Base-by-base conservation (phyloP, 371 early-diverging fungal species). In the Circinella minor region DNA sequence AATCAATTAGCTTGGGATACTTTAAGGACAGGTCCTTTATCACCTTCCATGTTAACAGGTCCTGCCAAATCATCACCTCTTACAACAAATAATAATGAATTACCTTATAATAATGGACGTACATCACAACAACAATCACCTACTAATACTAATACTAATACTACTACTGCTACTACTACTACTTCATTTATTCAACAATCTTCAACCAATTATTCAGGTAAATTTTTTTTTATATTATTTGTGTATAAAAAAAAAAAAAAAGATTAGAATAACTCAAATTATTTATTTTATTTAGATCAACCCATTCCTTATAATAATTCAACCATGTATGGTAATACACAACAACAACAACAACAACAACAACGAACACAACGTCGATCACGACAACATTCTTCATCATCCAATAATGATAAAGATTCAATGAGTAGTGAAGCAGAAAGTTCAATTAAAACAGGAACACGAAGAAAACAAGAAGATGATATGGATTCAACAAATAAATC, bases 11-110 rank as follows among this genome's bases (percentile, higher is more conserved):
- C 79, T 7, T 90, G 90, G 90, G 89, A 87, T 64, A 77, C 90
- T 14, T 81, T 92, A 38, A 85, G 92, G n/a, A 86, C 87, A 67
- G 93, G 93, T 4, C 91, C 93, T 1, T 76, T 92, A 37, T 92
- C 93, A 11, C 93, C 93, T 11, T 90, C 91, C 36, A 91, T 92
- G 90, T 73, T 92, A 20, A 83, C 85, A 39, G 89, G 90, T 0
- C 93, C 93, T 15, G 83, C 85, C 51, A 82, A 84, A 14, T 79
- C 88, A 27, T 27, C 27, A 27, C 27, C 27, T 27, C 27, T 27
- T 2, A 27, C 27, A 27, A 27, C 27, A 27, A 27, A 27, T 27
- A 27, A 27, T 8, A 57, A 18, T 34, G 57, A 57, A 11, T 5
- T 57, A 27, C 27, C 57, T n/a, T 57, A 57, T 57, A 34, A 27